Base-by-base conservation (phyloP, 208 protist species). In the Ichthyophonus hoferi region DNA sequence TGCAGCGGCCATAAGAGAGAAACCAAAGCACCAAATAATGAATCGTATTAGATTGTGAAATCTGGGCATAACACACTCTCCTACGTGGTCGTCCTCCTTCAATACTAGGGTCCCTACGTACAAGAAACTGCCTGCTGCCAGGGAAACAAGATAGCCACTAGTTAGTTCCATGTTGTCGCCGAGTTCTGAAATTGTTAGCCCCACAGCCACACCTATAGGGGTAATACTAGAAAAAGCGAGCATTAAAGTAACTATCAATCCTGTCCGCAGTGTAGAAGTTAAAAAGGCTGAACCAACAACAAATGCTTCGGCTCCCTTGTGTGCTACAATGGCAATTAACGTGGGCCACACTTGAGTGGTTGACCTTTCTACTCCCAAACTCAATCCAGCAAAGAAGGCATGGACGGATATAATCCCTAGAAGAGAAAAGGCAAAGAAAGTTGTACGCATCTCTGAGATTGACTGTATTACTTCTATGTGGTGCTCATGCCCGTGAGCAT, bases 301-400 rank as follows among this genome's bases (percentile, higher is more conserved):
- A 79, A 88, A 82, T 38, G 85, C 85, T 40, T 35, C 85, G 12
- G 81, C 85, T 24, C 85, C 85, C 39, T 88, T 88, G 38, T 88
- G 85, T 0, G 85, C 85, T 33, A 88, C 81, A 42, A 88, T 82
- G 37, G 85, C 85, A 76, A 88, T 88, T 2, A 88, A 43, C 1
- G 43, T 79, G 0, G 85, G n/a, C 7, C 42, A 35, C 1, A 88
- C 40, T 0, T 81, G n/a, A 41, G 24, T 50, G 0, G 34, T 67
- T 40, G 37, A 31, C 40, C 34, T 58, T 33, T 17, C 33, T 38
- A 88, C 78, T 0, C 86, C 86, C 2, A 88, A n/a, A 0, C 58
- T n/a, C 24, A 88, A 31, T 34, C 86, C 86, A 37, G 58, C 86
- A 88, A 88, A 88, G 39, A 88, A 76, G 34, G 86, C 67, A 67